Evolutionary conservation across 208 protist species (phyloP), one percentile per base, ranked within the genome.

Genomic region (Naegleria fowleri): DNA sequence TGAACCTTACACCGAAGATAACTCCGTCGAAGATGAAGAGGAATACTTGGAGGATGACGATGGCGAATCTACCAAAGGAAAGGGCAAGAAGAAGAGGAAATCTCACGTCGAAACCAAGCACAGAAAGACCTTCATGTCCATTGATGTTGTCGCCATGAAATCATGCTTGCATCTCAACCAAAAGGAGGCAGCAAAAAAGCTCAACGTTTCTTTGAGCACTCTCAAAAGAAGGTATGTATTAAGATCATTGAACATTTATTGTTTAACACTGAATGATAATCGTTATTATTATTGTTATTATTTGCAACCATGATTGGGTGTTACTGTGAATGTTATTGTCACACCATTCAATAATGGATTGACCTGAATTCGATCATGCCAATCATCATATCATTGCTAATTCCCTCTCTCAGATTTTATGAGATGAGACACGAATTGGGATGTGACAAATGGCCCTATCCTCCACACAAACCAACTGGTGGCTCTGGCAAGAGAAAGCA

Each of bases 51-150:
- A 29, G 36, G 29, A 29, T n/a, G 29, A 79, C n/a, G 67, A 79
- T 36, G 29, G 0, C n/a, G 67, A 79, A 25, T 36, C 7, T 79
- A 5, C 25, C 25, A 36, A 19, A 79, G n/a, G n/a, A 79, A 79
- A n/a, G n/a, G 29, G 67, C 6, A 36, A 79, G 36, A 79, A 36
- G 67, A 79, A 79, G 67, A 79, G 67, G n/a, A 79, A 79, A 36
- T 79, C 67, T 36, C 67, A 79, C 67, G 13, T 33, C 9, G 67
- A 79, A 33, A 79, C 67, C 67, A 79, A 79, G n/a, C 67, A 79
- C 67, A 79, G 67, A 79, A 79, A 79, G 25, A 79, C 67, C 16
- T 79, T 79, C 29, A 79, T 79, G 67, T 79, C 67, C 9, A 79
- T 79, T 36, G 67, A 79, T 9, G 67, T 79, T 36, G 1, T 36